phyloP scores from a whole-genome alignment of 805 yeast genomes.

The Wickerhamomyces silvicola region DNA sequence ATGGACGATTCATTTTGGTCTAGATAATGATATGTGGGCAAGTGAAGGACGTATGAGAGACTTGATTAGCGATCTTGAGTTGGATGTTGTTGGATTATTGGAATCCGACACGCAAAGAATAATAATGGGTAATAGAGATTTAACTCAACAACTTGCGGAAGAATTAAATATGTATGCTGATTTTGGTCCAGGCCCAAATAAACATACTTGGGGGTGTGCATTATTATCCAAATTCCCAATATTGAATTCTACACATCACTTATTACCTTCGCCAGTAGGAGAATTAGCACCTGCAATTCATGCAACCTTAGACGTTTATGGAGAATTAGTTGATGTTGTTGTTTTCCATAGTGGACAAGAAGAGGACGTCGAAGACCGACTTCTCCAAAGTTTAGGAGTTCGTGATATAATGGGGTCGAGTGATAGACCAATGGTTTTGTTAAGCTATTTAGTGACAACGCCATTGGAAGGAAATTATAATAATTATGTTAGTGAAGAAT shows the following conservation, averaged over 20 bases:
- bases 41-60: constrained; percentile 85
- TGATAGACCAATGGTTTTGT: constrained; percentile 75
- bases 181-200: constrained; percentile 96
- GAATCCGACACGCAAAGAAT: constrained; percentile 93
- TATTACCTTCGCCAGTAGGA: constrained; percentile 94
- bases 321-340: constrained; percentile 80
- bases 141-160: constrained; percentile 86
- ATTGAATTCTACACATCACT: constrained; percentile 79
- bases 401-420: constrained; percentile 75
- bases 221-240: constrained; percentile 92
- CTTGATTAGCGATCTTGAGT: constrained; percentile 74
- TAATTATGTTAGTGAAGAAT: constrained; percentile 75
- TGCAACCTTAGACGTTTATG: constrained; percentile 90
- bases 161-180: constrained; percentile 93
- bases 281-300: constrained; percentile 98
- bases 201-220: constrained; percentile 98
- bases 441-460: constrained; percentile 85
- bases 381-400: constrained; percentile 74
- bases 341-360: constrained; percentile 99
- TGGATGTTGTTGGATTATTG: constrained; percentile 84
- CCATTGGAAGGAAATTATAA: constrained; percentile 89
- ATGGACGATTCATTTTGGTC: constrained; percentile 97
- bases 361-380: constrained; percentile 91
- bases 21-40: constrained; percentile 98
- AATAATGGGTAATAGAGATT: constrained; percentile 91